phyloP scores from a whole-genome alignment of 306 rosid genomes.

The Benincasa hispida region DNA sequence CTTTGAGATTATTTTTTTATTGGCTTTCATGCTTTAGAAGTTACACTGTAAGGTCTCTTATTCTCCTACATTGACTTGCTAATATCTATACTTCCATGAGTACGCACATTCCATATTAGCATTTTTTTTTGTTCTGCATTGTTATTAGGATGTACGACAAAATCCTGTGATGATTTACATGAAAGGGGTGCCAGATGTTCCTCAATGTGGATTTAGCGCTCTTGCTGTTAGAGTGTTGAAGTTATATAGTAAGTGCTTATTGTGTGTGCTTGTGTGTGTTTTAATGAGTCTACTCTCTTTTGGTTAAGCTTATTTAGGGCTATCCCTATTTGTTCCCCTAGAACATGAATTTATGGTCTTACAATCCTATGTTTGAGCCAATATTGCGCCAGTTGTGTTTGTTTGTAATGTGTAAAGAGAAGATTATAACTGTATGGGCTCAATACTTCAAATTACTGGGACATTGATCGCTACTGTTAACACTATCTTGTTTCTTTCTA shows the following conservation, averaged over 20 bases:
- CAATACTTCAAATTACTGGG: neutral
- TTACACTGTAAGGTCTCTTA: neutral
- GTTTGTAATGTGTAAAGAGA: neutral
- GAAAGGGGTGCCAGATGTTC: conserved; percentile 73
- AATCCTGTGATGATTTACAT: conserved; percentile 75
- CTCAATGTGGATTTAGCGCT: conserved; percentile 79
- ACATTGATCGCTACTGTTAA: neutral
- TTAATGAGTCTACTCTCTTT: neutral
- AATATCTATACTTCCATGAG: neutral
- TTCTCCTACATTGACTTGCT: neutral
- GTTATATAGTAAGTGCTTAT: conserved; percentile 31
- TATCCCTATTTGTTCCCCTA: neutral
- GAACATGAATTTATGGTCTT: neutral
- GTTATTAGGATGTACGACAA: conserved; percentile 56
- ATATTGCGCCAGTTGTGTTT: neutral
- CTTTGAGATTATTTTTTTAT: neutral
- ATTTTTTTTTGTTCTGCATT: neutral
- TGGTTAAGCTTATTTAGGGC: neutral
- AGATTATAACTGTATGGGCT: neutral
- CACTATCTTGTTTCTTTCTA: neutral
- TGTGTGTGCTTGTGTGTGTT: neutral
- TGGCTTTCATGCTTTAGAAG: neutral
- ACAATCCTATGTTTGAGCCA: neutral
- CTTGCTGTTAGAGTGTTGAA: conserved; percentile 67
- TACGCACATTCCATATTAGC: neutral